phyloP scores from a whole-genome alignment of 1,284 basidiomycete genomes.

The Boletus smithii region DNA sequence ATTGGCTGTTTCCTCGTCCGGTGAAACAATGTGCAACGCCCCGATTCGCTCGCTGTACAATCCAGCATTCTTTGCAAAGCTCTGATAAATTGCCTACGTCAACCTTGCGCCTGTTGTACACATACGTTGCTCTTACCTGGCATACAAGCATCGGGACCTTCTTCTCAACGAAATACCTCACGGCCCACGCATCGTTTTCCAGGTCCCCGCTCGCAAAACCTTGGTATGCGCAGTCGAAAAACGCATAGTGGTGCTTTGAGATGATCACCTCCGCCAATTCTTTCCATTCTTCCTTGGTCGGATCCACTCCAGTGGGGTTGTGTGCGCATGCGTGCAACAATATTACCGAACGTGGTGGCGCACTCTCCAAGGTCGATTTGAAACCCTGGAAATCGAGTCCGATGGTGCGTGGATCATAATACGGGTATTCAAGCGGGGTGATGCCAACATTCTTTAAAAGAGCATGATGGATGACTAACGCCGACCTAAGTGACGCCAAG shows the following conservation, averaged over 20 bases:
- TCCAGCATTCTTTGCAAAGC: slow-evolving; percentile 95
- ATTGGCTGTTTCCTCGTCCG: slow-evolving; percentile 60
- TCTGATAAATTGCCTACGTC: slow-evolving; percentile 48
- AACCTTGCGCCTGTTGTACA: slow-evolving; percentile 2
- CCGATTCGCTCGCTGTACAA: slow-evolving; percentile 91
- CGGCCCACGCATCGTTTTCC: slow-evolving; percentile 72
- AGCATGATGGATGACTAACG: slow-evolving; percentile 82
- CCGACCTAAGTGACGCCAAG: slow-evolving; percentile 2
- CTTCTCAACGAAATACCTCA: slow-evolving; percentile 71
- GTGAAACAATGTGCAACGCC: slow-evolving; percentile 73
- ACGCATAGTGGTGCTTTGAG: slow-evolving; percentile 79
- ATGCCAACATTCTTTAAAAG: slow-evolving; percentile 87
- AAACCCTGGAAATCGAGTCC: slow-evolving; percentile 83
- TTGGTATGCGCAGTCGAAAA: slow-evolving; percentile 96
- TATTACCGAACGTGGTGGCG: slow-evolving; percentile 78
- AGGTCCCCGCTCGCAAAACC: slow-evolving; percentile 87
- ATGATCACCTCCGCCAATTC: slow-evolving; percentile 75
- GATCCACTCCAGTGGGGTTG: slow-evolving; percentile 95
- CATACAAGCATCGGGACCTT: slow-evolving; percentile 82
- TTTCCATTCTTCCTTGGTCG: slow-evolving; percentile 87
- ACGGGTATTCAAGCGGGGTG: slow-evolving; percentile 78
- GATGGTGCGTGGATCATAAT: slow-evolving; percentile 89
- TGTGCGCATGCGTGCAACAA: slow-evolving; percentile 93
- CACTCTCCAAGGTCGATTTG: slow-evolving; percentile 59
- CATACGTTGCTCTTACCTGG: slow-evolving; percentile 54